Evolutionary conservation across 2,329 filamentous ascomycete genomes (phyloP).

Genomic region (Fusarium sambucinum): DNA sequence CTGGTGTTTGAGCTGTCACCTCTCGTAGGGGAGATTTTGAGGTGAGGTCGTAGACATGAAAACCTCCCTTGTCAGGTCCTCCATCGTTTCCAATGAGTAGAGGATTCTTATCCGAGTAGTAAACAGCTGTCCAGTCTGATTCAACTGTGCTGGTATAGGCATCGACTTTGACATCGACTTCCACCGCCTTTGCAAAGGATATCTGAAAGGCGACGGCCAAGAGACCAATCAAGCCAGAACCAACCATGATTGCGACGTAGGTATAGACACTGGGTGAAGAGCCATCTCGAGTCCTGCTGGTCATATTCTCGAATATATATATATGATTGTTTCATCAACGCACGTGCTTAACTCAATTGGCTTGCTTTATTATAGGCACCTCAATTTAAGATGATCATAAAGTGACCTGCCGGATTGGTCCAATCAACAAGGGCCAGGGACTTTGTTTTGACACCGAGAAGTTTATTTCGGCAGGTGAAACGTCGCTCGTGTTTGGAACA

Average conservation of each 20-base stretch:
- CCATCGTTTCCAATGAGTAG: constrained; percentile 62
- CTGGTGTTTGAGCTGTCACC: constrained; percentile 51
- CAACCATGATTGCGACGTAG: constrained; percentile 37
- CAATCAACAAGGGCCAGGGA: neutral
- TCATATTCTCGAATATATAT: constrained; percentile 9
- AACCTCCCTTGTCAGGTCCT: constrained; percentile 57
- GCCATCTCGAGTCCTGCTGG: constrained; percentile 1
- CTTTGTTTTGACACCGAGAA: constrained; percentile 25
- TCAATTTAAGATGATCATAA: constrained; percentile 4
- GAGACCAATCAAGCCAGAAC: constrained; percentile 37
- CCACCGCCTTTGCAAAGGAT: constrained; percentile 35
- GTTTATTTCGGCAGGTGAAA: constrained; percentile 16
- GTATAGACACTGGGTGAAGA: constrained; percentile 5
- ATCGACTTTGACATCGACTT: constrained; percentile 49
- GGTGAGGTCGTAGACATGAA: constrained; percentile 55
- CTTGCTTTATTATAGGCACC: constrained; percentile 7
- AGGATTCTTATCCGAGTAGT: constrained; percentile 53
- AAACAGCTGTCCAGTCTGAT: constrained; percentile 57
- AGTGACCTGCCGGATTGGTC: constrained; percentile 24
- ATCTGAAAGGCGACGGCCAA: constrained; percentile 36
- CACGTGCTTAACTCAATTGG: constrained; percentile 28
- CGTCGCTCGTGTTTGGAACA: constrained; percentile 30
- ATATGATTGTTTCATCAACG: constrained; percentile 15
- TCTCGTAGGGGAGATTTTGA: constrained; percentile 50
- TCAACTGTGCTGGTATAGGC: constrained; percentile 54